These are phyloP conservation scores for Verticillium dahliae DNA, from an alignment of 2,329 filamentous ascomycete genomes.

Conservation along the genomic window DNA sequence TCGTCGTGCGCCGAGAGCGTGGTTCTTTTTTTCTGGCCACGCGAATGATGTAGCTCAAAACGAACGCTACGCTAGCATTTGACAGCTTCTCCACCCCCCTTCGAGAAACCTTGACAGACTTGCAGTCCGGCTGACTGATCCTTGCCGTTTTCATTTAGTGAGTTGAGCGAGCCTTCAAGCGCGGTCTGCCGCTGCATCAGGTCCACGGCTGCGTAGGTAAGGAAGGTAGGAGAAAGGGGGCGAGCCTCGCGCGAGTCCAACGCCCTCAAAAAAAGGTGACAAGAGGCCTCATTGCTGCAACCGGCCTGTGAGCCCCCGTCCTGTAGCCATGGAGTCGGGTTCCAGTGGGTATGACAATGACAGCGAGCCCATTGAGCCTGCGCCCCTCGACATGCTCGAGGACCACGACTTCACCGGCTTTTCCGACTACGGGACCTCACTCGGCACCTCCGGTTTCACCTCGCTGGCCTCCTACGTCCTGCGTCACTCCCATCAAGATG, in stretches of 20 bases:
- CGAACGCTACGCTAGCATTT: background rate
- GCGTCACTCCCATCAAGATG: conserved; percentile 10
- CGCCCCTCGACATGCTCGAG: background rate
- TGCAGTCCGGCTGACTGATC: background rate
- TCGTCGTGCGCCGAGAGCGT: background rate
- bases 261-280: background rate
- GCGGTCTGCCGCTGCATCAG: background rate
- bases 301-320: background rate
- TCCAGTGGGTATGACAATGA: background rate
- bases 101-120: background rate
- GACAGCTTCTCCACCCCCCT: background rate
- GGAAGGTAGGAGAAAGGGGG: background rate
- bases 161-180: background rate
- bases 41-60: too few species aligned
- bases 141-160: background rate
- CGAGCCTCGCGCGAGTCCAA: background rate
- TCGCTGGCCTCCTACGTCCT: conserved; percentile 21
- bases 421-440: conserved; percentile 32
- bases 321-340: background rate
- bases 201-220: background rate
- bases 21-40: too few species aligned
- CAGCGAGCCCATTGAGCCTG: background rate
- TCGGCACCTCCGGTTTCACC: conserved; percentile 31
- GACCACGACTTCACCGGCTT: conserved; percentile 18
- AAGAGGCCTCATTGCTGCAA: background rate